Evolutionary conservation across 345 rosid genomes (phyloP).

Genomic region (Sisymbrium irio): DNA sequence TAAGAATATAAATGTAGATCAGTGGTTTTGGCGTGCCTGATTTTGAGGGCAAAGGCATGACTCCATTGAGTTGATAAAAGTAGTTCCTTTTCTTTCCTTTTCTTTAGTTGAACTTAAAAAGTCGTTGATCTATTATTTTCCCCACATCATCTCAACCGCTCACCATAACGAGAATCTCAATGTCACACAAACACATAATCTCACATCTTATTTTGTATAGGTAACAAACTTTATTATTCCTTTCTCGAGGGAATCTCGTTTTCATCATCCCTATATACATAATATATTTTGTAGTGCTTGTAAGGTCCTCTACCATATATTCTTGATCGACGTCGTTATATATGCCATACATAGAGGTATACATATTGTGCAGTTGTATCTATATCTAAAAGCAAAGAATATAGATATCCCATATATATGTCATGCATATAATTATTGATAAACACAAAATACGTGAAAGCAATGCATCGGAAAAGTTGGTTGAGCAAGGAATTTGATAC

Average conservation of each 20-base stretch:
- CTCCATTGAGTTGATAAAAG: constrained; percentile 33
- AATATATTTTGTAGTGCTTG: constrained; percentile 9
- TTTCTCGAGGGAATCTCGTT: constrained; percentile 30
- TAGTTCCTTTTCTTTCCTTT: constrained; percentile 4
- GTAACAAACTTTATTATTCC: constrained; percentile 19
- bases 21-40: constrained; percentile 35
- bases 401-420: constrained; percentile 1
- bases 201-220: constrained; percentile 4
- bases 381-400: not conserved
- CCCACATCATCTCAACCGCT: constrained; percentile 32
- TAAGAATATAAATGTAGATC: constrained; percentile 28
- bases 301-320: constrained; percentile 25
- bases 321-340: constrained; percentile 20
- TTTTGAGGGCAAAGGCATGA: constrained; percentile 37
- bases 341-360: constrained; percentile 5
- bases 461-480: constrained; percentile 37
- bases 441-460: constrained; percentile 27
- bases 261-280: constrained; percentile 16
- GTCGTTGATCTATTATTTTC: constrained; percentile 31
- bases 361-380: not conserved
- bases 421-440: not conserved
- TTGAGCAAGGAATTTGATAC: constrained; percentile 32
- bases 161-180: constrained; percentile 30
- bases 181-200: constrained; percentile 32
- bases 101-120: constrained; percentile 16